Conservation (phyloP, 2,329 filamentous ascomycete genomes). For the Trichoderma sp. region DNA sequence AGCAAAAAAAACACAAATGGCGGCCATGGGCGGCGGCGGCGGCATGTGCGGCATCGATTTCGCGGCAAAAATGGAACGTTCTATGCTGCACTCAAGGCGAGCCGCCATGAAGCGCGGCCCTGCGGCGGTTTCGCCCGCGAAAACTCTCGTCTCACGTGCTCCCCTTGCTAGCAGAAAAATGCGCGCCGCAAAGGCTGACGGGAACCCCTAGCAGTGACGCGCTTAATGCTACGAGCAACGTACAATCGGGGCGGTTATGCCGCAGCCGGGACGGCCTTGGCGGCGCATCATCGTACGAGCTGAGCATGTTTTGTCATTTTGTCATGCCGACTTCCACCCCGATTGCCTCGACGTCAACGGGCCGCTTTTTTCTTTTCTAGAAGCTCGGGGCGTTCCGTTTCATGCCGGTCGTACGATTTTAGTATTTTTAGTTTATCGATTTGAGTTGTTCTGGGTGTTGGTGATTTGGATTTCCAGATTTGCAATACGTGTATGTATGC, state of each 20-base stretch:
- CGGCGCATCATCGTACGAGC: conserved; percentile 4
- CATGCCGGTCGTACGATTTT: background rate
- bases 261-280: background rate
- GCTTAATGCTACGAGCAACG: background rate
- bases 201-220: background rate
- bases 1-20: background rate
- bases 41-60: conserved; percentile 12
- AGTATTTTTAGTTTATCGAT: background rate
- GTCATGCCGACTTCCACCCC: background rate
- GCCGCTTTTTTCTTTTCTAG: background rate
- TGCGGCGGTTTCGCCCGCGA: conserved; percentile 2
- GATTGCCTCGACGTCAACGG: background rate
- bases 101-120: conserved; percentile 7
- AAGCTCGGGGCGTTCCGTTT: conserved; percentile 1
- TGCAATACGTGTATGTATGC: background rate
- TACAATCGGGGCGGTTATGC: background rate
- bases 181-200: background rate
- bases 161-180: background rate
- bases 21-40: conserved; percentile 5
- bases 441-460: background rate
- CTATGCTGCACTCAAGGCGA: background rate
- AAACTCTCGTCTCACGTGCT: background rate
- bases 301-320: background rate
- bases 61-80: background rate
- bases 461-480: background rate